These are phyloP conservation scores for Amaranthus palmeri DNA, from an alignment of 148 eudicot species.

Conservation along the genomic window DNA sequence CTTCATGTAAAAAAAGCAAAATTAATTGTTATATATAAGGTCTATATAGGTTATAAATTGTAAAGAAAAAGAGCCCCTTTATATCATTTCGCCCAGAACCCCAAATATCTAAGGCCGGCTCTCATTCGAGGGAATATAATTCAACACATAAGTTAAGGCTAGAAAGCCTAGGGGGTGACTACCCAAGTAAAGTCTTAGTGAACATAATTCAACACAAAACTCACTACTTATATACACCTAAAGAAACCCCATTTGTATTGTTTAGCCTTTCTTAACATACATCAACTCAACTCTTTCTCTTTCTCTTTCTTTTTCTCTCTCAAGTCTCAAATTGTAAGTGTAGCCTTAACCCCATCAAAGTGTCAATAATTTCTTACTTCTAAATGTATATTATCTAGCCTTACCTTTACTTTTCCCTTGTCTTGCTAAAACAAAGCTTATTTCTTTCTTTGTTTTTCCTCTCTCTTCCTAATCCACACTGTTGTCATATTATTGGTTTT, in stretches of 20 bases:
- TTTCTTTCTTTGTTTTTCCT: constrained; percentile 2
- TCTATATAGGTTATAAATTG: no score
- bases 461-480: constrained; percentile 21
- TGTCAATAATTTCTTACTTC: constrained; percentile 3
- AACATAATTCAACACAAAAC: constrained; percentile 23
- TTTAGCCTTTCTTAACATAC: constrained; percentile 2
- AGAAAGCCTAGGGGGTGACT: constrained; percentile 25
- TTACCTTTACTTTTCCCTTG: constrained; percentile 18
- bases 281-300: background rate
- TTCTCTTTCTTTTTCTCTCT: background rate
- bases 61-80: no score
- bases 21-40: no score
- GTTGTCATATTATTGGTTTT: constrained; percentile 18
- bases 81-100: no score
- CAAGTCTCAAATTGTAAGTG: background rate
- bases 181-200: constrained; percentile 20
- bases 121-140: no score
- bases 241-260: background rate
- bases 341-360: background rate
- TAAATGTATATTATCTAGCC: constrained; percentile 12
- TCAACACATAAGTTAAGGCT: constrained; percentile 31
- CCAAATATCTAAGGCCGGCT: no score
- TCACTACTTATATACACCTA: constrained; percentile 15
- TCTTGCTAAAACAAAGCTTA: constrained; percentile 21
- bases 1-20: no score